Conservation (phyloP, 176 grass and related monocot species). For the Lolium multiflorum region DNA sequence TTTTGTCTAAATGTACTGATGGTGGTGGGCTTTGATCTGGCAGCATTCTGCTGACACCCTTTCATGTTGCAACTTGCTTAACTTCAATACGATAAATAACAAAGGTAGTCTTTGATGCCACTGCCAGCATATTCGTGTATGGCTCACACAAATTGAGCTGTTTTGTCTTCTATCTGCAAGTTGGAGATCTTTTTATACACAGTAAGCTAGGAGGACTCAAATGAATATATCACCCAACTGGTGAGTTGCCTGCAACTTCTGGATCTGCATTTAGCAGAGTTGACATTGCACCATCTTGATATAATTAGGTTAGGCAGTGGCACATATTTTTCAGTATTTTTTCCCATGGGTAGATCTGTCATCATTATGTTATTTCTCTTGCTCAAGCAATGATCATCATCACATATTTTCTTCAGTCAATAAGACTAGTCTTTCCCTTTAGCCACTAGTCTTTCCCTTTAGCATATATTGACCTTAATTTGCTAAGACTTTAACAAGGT, state of each 20-base stretch:
- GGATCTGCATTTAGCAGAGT: not conserved
- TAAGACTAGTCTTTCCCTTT: not conserved
- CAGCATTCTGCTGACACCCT: not conserved
- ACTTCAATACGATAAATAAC: not conserved
- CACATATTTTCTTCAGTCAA: not conserved
- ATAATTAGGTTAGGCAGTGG: not conserved
- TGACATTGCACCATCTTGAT: not conserved
- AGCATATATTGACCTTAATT: not conserved
- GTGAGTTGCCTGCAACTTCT: not conserved
- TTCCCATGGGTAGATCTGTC: constrained; percentile 1
- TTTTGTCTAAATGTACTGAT: not conserved
- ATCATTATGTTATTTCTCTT: not conserved
- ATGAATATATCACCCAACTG: not conserved
- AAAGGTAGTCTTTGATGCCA: not conserved
- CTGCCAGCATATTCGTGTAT: not conserved
- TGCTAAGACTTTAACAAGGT: not conserved
- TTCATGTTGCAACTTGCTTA: not conserved
- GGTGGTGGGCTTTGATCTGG: not conserved
- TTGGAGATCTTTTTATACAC: not conserved
- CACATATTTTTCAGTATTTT: not conserved
- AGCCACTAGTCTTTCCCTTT: not conserved
- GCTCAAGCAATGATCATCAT: not conserved
- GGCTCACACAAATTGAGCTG: not conserved
- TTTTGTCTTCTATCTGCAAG: not conserved
- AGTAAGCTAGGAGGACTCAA: not conserved